Evolutionary conservation across 169 alveolate genomes (phyloP).

Genomic region (Eimeria brunetti): DNA sequence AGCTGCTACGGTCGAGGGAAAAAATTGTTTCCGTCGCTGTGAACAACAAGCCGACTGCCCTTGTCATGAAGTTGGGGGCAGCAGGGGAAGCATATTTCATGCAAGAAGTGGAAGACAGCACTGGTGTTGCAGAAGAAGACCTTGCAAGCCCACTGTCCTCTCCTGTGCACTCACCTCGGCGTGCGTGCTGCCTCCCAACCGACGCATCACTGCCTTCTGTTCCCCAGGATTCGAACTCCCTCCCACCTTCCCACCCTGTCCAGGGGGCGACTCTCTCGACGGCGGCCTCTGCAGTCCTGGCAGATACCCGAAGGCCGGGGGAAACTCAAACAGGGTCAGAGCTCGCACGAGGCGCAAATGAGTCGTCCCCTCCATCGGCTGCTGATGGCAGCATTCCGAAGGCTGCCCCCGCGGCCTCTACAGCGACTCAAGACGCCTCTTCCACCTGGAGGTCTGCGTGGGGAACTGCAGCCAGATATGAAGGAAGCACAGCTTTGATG

Average conservation of each 20-base stretch:
- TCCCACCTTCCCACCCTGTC: slow-evolving; percentile 64
- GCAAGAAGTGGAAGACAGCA: slow-evolving; percentile 86
- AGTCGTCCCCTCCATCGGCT: slow-evolving; percentile 1
- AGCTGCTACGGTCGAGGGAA: slow-evolving; percentile 95
- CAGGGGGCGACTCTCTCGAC: slow-evolving; percentile 61
- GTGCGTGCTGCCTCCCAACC: neutral
- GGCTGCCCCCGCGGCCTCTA: slow-evolving; percentile 19
- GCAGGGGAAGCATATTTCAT: slow-evolving; percentile 98
- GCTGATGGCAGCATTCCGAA: neutral
- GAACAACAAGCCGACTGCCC: slow-evolving; percentile 93
- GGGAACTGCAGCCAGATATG: slow-evolving; percentile 70
- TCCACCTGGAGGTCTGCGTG: slow-evolving; percentile 71
- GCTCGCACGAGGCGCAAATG: neutral
- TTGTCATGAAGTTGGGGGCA: slow-evolving; percentile 96
- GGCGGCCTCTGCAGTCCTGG: slow-evolving; percentile 46
- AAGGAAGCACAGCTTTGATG: slow-evolving; percentile 29
- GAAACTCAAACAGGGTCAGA: neutral
- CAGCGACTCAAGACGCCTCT: slow-evolving; percentile 36
- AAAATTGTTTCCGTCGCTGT: slow-evolving; percentile 93
- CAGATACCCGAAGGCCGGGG: slow-evolving; percentile 33
- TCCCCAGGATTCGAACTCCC: slow-evolving; percentile 19
- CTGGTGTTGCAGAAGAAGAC: slow-evolving; percentile 51
- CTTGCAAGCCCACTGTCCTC: slow-evolving; percentile 75
- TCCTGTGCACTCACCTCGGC: slow-evolving; percentile 69
- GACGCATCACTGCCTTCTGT: slow-evolving; percentile 37